These are phyloP conservation scores for Thelephora aurantiotincta DNA, from an alignment of 768 basidiomycete species.

Conservation along the genomic window DNA sequence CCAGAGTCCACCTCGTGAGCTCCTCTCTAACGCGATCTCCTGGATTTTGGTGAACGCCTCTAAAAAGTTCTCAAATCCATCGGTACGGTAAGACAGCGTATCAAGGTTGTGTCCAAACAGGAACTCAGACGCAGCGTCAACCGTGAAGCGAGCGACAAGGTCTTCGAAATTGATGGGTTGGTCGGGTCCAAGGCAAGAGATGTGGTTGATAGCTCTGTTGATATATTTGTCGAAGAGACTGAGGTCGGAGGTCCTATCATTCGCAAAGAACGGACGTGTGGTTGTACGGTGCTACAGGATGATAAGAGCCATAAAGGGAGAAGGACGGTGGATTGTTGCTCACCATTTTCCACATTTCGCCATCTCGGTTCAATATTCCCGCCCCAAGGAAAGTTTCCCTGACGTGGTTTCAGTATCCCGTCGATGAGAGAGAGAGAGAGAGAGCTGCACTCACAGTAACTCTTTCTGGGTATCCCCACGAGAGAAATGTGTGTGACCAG, in stretches of 20 bases:
- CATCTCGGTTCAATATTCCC: conserved; percentile 70
- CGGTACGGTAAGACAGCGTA: conserved; percentile 38
- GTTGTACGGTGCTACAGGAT: conserved; percentile 42
- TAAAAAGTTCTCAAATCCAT: conserved; percentile 43
- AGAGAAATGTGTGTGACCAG: conserved; percentile 57
- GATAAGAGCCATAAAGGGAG: conserved; percentile 4
- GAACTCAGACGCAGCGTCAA: conserved; percentile 63
- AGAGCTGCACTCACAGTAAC: conserved; percentile 33
- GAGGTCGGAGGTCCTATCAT: conserved; percentile 59
- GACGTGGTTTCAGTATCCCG: not conserved
- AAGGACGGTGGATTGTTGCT: conserved; percentile 8
- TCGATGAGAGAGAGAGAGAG: not conserved
- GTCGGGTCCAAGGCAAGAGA: conserved; percentile 24
- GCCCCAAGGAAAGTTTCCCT: conserved; percentile 49
- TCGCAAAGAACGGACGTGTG: conserved; percentile 61
- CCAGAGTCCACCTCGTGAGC: conserved; percentile 25
- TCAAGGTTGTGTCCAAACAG: conserved; percentile 54
- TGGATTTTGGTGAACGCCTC: conserved; percentile 29
- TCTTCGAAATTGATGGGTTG: conserved; percentile 53
- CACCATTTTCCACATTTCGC: conserved; percentile 63
- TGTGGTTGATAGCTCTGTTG: conserved; percentile 29
- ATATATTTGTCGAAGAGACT: conserved; percentile 49
- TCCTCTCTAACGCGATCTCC: conserved; percentile 20
- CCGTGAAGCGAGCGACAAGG: conserved; percentile 49
- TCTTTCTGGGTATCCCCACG: conserved; percentile 51